Conservation (phyloP, 2,329 filamentous ascomycete genomes). For the Verticillium alfalfae region DNA sequence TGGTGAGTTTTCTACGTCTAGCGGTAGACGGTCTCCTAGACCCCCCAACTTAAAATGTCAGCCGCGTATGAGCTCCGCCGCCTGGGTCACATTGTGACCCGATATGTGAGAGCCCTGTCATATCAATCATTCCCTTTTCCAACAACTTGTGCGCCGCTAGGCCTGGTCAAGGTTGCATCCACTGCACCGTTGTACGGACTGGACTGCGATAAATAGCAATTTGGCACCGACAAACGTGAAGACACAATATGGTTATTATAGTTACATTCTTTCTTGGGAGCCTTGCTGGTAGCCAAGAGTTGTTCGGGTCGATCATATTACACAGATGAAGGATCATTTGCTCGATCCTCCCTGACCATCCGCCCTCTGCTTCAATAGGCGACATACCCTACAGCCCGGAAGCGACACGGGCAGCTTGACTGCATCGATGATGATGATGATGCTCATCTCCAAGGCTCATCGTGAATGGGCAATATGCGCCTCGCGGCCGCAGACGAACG, state of each 20-base stretch:
- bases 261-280: neutral
- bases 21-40: too few species aligned
- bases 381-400: neutral
- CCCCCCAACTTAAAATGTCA: neutral
- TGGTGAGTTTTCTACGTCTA: too few species aligned
- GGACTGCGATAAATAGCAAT: neutral
- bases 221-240: neutral
- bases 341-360: neutral
- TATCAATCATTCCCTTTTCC: neutral
- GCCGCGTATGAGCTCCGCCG: neutral
- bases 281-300: neutral
- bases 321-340: neutral
- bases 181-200: neutral
- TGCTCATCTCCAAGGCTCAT: neutral
- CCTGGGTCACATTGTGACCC: neutral
- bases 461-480: neutral
- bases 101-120: neutral
- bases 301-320: neutral
- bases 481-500: neutral
- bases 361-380: neutral
- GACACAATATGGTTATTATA: neutral
- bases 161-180: neutral
- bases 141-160: neutral
- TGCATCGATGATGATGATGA: neutral
- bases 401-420: neutral